These are phyloP conservation scores for Botrytis fabae DNA, from an alignment of 2,329 filamentous ascomycete genomes.

Conservation along the genomic window DNA sequence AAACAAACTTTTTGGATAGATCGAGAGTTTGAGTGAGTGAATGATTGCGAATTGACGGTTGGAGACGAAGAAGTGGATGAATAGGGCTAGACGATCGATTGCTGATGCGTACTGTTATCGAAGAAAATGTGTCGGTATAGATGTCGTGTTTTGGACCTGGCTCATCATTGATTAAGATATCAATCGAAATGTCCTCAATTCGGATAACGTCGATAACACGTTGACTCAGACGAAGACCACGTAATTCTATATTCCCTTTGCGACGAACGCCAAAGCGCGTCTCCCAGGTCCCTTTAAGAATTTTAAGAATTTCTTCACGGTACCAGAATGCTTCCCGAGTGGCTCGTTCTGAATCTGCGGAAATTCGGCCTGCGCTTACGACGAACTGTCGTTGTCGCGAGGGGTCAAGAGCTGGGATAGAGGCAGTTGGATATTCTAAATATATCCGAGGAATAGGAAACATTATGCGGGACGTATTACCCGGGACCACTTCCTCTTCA, in stretches of 20 bases:
- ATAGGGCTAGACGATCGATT: conserved; percentile 72
- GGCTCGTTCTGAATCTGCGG: conserved; percentile 75
- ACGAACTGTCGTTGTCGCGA: conserved; percentile 90
- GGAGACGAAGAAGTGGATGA: conserved; percentile 70
- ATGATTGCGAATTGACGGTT: conserved; percentile 74
- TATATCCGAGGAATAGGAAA: conserved; percentile 75
- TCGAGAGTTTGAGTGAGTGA: conserved; percentile 67
- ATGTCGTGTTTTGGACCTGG: conserved; percentile 38
- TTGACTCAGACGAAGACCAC: conserved; percentile 69
- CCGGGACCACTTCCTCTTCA: conserved; percentile 60
- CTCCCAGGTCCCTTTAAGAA: conserved; percentile 70
- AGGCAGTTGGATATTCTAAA: conserved; percentile 71
- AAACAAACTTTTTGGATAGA: conserved; percentile 76
- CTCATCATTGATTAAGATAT: conserved; percentile 53
- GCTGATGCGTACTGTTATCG: conserved; percentile 67
- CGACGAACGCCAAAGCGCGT: conserved; percentile 50
- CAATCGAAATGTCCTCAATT: conserved; percentile 74
- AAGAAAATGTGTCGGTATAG: conserved; percentile 63
- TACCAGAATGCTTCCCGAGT: conserved; percentile 90
- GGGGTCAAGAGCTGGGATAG: conserved; percentile 78
- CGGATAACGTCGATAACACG: conserved; percentile 83
- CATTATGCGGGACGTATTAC: conserved; percentile 71
- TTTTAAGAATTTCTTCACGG: conserved; percentile 74
- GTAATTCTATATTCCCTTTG: conserved; percentile 73
- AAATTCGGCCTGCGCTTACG: conserved; percentile 76